These are phyloP conservation scores for Pseudocercospora fijiensis DNA, from an alignment of 2,329 filamentous ascomycete genomes.

Conservation along the genomic window DNA sequence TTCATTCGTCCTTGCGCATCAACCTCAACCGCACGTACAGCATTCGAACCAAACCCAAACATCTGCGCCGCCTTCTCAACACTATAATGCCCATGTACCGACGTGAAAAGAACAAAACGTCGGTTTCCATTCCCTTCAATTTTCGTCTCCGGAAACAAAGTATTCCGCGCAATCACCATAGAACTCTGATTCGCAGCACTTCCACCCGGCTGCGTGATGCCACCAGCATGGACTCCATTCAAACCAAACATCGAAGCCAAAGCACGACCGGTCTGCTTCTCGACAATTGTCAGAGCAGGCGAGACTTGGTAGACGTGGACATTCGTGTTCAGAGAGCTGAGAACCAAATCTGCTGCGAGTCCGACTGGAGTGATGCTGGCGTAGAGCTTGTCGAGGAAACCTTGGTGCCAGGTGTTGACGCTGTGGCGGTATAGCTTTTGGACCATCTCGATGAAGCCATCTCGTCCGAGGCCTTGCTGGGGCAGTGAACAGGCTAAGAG, in stretches of 20 bases:
- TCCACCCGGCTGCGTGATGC: slow-evolving; percentile 76
- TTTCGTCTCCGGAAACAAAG: slow-evolving; percentile 77
- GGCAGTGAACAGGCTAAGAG: slow-evolving; percentile 44
- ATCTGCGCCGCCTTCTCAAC: slow-evolving; percentile 93
- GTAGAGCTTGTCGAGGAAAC: slow-evolving; percentile 94
- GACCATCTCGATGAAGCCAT: slow-evolving; percentile 52
- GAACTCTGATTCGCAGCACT: slow-evolving; percentile 81
- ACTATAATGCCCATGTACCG: slow-evolving; percentile 87
- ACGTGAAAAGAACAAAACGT: slow-evolving; percentile 82
- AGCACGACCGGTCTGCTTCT: slow-evolving; percentile 73
- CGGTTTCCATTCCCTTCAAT: slow-evolving; percentile 63
- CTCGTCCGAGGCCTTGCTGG: slow-evolving; percentile 41
- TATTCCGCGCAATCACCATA: slow-evolving; percentile 84
- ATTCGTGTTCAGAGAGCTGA: slow-evolving; percentile 89
- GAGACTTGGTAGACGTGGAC: slow-evolving; percentile 94
- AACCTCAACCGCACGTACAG: slow-evolving; percentile 72
- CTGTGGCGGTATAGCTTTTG: slow-evolving; percentile 74
- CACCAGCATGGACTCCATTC: slow-evolving; percentile 64
- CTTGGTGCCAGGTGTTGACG: slow-evolving; percentile 98
- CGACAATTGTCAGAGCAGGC: slow-evolving; percentile 80
- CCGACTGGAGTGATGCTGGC: slow-evolving; percentile 86
- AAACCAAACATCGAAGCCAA: slow-evolving; percentile 79
- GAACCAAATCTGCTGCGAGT: slow-evolving; percentile 77
- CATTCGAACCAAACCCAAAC: slow-evolving; percentile 74
- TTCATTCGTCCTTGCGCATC: slow-evolving; percentile 72